phyloP scores from a whole-genome alignment of 192 early-diverging fungal species.

The Allomyces macrogynus region DNA sequence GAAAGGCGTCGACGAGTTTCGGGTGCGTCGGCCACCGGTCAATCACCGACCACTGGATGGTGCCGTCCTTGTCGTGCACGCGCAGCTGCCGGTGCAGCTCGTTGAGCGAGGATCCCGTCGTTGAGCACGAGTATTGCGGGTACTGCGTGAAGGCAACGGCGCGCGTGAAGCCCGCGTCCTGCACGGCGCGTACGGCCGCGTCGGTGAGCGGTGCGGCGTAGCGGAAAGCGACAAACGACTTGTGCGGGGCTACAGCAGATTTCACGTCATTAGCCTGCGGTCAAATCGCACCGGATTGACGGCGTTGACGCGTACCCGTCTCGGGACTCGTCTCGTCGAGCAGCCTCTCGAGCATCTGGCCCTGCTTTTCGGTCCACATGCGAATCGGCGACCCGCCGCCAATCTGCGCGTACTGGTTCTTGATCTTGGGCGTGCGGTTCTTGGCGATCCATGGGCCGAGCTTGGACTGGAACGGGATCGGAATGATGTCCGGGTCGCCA shows the following conservation, averaged over 20 bases:
- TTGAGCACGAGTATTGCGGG: conserved; percentile 89
- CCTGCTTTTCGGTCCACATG: conserved; percentile 75
- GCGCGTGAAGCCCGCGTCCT: conserved; percentile 54
- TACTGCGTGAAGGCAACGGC: conserved; percentile 86
- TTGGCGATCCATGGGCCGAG: conserved; percentile 56
- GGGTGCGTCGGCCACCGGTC: conserved; percentile 84
- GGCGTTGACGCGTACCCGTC: conserved; percentile 24
- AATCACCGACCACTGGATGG: conserved; percentile 86
- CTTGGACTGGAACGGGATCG: conserved; percentile 56
- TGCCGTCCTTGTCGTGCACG: conserved; percentile 32
- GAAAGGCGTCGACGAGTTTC: conserved; percentile 63
- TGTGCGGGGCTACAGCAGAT: conserved; percentile 48
- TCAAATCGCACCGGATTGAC: too few relatives aligned
- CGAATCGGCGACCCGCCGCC: conserved; percentile 88
- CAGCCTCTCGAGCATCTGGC: conserved; percentile 46
- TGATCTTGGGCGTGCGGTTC: conserved; percentile 63
- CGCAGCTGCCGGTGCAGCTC: conserved; percentile 52
- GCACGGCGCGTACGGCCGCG: conserved; percentile 51
- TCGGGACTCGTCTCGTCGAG: conserved; percentile 60
- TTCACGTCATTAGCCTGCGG: too few relatives aligned
- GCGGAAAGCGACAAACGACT: conserved; percentile 78
- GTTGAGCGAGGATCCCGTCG: conserved; percentile 80
- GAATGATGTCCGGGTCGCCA: conserved; percentile 82
- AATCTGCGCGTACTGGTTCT: conserved; percentile 75
- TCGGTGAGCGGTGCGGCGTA: conserved; percentile 69